phyloP scores from a whole-genome alignment of 2,329 filamentous ascomycete species.

The Pseudogymnoascus sp. region DNA sequence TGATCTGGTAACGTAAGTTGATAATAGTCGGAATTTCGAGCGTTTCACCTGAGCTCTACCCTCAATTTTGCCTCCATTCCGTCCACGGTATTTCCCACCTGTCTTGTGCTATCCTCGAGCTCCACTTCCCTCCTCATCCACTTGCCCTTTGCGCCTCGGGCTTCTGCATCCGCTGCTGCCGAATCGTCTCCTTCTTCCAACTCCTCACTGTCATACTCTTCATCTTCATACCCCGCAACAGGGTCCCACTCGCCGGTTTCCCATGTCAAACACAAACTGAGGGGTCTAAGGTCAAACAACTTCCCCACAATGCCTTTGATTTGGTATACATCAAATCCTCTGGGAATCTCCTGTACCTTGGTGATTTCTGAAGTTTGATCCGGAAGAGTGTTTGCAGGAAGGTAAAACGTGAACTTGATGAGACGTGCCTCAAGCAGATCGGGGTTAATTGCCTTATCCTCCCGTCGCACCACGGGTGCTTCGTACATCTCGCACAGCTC shows the following conservation, averaged over 20 bases:
- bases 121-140: conserved; percentile 75
- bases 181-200: conserved; percentile 40
- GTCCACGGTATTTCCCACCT: conserved; percentile 78
- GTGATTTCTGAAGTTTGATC: conserved; percentile 18
- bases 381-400: conserved; percentile 16
- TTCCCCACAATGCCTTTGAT: conserved; percentile 71
- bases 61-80: conserved; percentile 62
- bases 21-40: background rate
- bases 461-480: conserved; percentile 55
- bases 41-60: conserved; percentile 43
- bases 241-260: conserved; percentile 90
- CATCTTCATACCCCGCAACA: conserved; percentile 54
- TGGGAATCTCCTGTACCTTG: conserved; percentile 50
- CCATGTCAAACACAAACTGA: conserved; percentile 64
- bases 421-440: conserved; percentile 76
- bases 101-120: conserved; percentile 69
- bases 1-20: conserved; percentile 18
- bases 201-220: conserved; percentile 46
- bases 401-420: conserved; percentile 53
- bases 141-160: conserved; percentile 37
- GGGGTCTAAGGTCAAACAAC: conserved; percentile 57
- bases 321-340: conserved; percentile 70
- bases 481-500: conserved; percentile 72
- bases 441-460: conserved; percentile 52
- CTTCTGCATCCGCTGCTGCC: conserved; percentile 11